Evolutionary conservation across 2,329 filamentous ascomycete species (phyloP).

Genomic region (Trichoderma harzianum): DNA sequence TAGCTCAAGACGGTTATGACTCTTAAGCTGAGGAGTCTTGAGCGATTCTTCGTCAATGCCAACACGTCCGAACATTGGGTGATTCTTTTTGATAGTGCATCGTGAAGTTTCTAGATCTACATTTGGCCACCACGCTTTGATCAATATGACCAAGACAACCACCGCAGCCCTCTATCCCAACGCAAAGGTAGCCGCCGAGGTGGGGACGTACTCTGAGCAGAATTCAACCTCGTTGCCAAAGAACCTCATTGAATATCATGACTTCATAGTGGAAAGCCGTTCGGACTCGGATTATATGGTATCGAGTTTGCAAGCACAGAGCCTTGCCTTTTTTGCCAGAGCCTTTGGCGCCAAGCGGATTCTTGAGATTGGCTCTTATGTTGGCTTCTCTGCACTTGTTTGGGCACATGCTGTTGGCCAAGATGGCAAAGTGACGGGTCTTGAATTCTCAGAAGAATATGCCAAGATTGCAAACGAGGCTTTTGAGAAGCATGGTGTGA

Average conservation of each 20-base stretch:
- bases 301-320: constrained; percentile 33
- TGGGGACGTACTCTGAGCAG: constrained; percentile 36
- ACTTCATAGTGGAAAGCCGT: constrained; percentile 26
- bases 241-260: constrained; percentile 37
- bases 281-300: constrained; percentile 32
- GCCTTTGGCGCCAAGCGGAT: constrained; percentile 38
- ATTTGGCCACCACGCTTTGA: not conserved
- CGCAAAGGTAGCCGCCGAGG: constrained; percentile 32
- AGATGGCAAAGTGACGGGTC: constrained; percentile 28
- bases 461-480: constrained; percentile 36
- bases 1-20: not conserved
- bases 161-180: constrained; percentile 37
- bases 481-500: constrained; percentile 35
- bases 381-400: constrained; percentile 40
- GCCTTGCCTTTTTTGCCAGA: constrained; percentile 34
- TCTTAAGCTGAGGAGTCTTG: not conserved
- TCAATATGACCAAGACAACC: constrained; percentile 24
- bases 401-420: constrained; percentile 41
- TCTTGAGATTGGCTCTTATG: constrained; percentile 42
- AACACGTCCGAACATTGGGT: not conserved
- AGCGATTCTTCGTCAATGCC: not conserved
- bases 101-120: not conserved
- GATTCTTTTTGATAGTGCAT: not conserved
- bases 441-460: constrained; percentile 43
- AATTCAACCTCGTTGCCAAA: constrained; percentile 35